A percentile compares a stretch with the other conserved stretches of the same genome.
These are phyloP conservation scores for Plasmodium relictum DNA, from an alignment of 169 alveolate genomes.

Conservation along the genomic window DNA sequence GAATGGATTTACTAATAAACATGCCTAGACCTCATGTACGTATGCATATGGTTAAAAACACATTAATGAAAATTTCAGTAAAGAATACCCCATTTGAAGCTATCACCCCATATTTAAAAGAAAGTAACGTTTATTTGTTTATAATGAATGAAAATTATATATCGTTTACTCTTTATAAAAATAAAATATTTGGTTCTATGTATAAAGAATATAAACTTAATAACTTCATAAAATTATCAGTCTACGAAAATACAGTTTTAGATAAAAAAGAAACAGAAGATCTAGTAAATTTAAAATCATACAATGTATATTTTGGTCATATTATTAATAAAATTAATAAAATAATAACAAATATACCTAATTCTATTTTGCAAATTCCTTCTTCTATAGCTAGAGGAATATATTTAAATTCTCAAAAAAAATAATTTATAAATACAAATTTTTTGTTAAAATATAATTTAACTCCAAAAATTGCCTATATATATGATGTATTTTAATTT, in stretches of 20 bases:
- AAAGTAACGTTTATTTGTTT: slow-evolving; percentile 62
- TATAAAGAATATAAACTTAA: slow-evolving; percentile 62
- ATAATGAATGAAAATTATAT: slow-evolving; percentile 71
- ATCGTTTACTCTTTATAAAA: slow-evolving; percentile 50
- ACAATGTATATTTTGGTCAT: slow-evolving; percentile 54
- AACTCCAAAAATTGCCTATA: neutral
- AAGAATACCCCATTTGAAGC: slow-evolving; percentile 75
- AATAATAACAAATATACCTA: slow-evolving; percentile 37
- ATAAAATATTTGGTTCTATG: slow-evolving; percentile 51
- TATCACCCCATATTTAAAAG: slow-evolving; percentile 52
- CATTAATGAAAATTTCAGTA: slow-evolving; percentile 61
- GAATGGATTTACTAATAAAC: slow-evolving; percentile 70
- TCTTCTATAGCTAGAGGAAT: slow-evolving; percentile 69
- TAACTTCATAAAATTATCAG: slow-evolving; percentile 36
- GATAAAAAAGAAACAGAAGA: slow-evolving; percentile 64
- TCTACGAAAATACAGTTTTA: slow-evolving; percentile 69
- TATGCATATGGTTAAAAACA: slow-evolving; percentile 76
- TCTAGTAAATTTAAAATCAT: slow-evolving; percentile 50
- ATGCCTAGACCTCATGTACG: slow-evolving; percentile 79
- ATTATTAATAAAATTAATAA: slow-evolving; percentile 31
- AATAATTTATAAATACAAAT: neutral
- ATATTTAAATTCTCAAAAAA: slow-evolving; percentile 45
- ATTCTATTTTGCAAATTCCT: slow-evolving; percentile 58
- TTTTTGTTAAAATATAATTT: neutral
- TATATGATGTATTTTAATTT: neutral